Base-by-base conservation (phyloP, 345 rosid genomes). In the Linum trigynum region DNA sequence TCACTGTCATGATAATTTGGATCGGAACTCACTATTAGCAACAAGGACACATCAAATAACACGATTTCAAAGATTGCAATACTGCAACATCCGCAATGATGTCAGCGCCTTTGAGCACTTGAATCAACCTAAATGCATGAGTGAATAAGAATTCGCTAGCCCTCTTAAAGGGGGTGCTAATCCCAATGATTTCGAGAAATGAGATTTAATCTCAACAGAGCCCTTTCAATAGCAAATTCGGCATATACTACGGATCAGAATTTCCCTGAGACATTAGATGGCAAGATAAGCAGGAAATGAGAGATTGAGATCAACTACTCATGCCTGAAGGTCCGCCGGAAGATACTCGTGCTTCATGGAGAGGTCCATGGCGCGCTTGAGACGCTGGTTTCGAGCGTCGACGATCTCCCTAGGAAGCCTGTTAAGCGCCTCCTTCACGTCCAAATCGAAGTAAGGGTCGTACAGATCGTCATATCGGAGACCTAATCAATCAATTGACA, bases 271-370 rank as follows among this genome's bases (percentile, higher is more conserved):
- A 23, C 16, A 15, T 6, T 3, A 55, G 15, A 23, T 5, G 14
- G 16, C 3, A 11, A 35, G 36, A 3, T 5, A 56, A 35, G 17
- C 36, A 14, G 32, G 32, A 23, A 23, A 23, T 23, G 32, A 14
- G 59, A 7, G 17, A 14, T 16, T 23, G 59, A 35, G 16, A 56
- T 56, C 59, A 1, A 35, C 3, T 0, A 37, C 38, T 17, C 5
- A 59, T 67, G 90, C 97, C 96, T 86, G 96, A 41, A 94, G 88
- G 57, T 90, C 73, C 67, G 83, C 73, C 15, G 92, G 79, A 37
- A 94, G 97, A 75, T 88, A 88, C 81, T 86, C 81, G 74, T 94
- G 99, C 81, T 94, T 94, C 97, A 94, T 83, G 67, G 99, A 94
- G 67, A 94, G 97, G 74, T 94, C 99, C 86, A 90, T 85, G 65